phyloP scores from a whole-genome alignment of 2,329 filamentous ascomycete genomes.

The Aspergillus novofumigatus region DNA sequence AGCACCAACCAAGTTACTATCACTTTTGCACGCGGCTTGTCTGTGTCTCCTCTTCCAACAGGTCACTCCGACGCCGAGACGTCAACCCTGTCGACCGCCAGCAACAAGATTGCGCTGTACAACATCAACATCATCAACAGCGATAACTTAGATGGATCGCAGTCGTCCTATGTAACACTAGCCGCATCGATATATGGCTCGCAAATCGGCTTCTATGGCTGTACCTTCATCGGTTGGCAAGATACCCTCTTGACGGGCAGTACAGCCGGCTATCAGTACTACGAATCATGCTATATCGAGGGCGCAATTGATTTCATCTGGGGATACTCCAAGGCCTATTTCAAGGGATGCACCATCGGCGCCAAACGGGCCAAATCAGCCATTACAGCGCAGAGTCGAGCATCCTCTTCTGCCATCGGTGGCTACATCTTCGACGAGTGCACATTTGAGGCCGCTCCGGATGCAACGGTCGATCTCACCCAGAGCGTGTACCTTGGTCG shows the following conservation, averaged over 20 bases:
- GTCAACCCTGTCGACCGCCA: conserved; percentile 18
- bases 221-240: conserved; percentile 47
- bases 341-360: conserved; percentile 28
- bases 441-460: conserved; percentile 23
- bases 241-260: conserved; percentile 48
- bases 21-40: conserved; percentile 20
- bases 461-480: conserved; percentile 15
- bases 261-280: conserved; percentile 44
- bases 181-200: conserved; percentile 11
- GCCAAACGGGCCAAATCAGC: conserved; percentile 23
- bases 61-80: conserved; percentile 24
- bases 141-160: conserved; percentile 24
- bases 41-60: conserved; percentile 18
- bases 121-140: conserved; percentile 17
- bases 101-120: conserved; percentile 17
- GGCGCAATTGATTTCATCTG: conserved; percentile 51
- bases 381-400: conserved; percentile 16
- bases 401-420: conserved; percentile 15
- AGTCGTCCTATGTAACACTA: conserved; percentile 16
- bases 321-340: conserved; percentile 25
- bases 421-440: conserved; percentile 24
- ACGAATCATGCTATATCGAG: conserved; percentile 42
- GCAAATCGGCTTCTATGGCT: conserved; percentile 44
- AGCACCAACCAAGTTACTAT: conserved; percentile 12
- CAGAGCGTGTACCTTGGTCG: conserved; percentile 15